Conservation (phyloP, 257 asterid genomes). For the Asclepias syriaca region DNA sequence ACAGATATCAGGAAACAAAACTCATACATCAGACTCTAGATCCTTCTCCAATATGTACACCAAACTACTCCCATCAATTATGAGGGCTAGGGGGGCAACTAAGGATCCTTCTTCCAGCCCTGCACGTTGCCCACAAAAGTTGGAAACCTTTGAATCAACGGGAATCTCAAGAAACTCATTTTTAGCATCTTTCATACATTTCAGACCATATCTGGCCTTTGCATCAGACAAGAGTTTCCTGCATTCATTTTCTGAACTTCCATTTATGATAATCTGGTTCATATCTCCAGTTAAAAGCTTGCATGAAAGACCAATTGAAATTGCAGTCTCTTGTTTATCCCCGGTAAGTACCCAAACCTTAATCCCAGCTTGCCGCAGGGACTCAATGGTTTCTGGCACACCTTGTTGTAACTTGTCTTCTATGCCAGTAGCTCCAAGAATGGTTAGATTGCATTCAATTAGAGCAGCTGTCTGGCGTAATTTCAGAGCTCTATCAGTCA, state of each 20-base stretch:
- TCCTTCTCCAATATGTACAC: slow-evolving; percentile 95
- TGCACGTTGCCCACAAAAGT: slow-evolving; percentile 31
- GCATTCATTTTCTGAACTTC: slow-evolving; percentile 86
- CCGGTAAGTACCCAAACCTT: slow-evolving; percentile 99
- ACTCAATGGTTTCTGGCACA: slow-evolving; percentile 93
- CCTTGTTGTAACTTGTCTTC: slow-evolving; percentile 98
- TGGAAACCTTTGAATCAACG: slow-evolving; percentile 38
- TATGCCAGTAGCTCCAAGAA: slow-evolving; percentile 95
- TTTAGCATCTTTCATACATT: slow-evolving; percentile 41
- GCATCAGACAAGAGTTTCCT: slow-evolving; percentile 77
- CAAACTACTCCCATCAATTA: slow-evolving; percentile 97
- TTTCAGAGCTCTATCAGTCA: slow-evolving; percentile 81
- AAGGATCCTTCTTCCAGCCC: slow-evolving; percentile 40
- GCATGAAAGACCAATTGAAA: slow-evolving; percentile 94
- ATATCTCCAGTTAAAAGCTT: slow-evolving; percentile 89
- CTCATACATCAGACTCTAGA: slow-evolving; percentile 70
- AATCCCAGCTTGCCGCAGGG: slow-evolving; percentile 91
- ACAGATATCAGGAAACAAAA: slow-evolving; percentile 10
- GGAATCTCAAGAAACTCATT: slow-evolving; percentile 45
- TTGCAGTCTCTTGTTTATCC: slow-evolving; percentile 98
- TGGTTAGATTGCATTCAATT: slow-evolving; percentile 75
- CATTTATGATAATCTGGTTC: slow-evolving; percentile 83
- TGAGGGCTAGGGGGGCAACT: slow-evolving; percentile 70
- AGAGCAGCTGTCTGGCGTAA: slow-evolving; percentile 85
- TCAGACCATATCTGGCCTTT: slow-evolving; percentile 53